These are phyloP conservation scores for Globisporangium canariense DNA, from an alignment of 352 stramenopile species.

Conservation along the genomic window DNA sequence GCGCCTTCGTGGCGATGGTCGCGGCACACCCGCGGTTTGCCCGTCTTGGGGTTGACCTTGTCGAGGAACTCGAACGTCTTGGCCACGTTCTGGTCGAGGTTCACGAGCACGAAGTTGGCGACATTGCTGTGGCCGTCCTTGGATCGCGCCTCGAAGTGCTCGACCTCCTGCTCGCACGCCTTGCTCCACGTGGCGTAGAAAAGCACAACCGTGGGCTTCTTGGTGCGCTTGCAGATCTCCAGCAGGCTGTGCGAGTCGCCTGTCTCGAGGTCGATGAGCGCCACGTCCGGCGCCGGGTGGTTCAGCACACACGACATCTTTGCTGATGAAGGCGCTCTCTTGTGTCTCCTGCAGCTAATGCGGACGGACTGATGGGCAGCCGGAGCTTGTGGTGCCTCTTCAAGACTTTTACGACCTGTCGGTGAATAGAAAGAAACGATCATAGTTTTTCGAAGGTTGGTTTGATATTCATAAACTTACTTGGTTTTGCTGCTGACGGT, in stretches of 20 bases:
- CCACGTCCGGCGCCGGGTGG: slow-evolving; percentile 39
- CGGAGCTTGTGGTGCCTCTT: not conserved
- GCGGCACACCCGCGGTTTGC: slow-evolving; percentile 44
- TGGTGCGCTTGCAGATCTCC: slow-evolving; percentile 30
- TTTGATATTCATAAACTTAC: not conserved
- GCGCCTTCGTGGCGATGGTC: slow-evolving; percentile 41
- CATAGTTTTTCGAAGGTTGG: not conserved
- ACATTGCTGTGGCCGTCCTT: slow-evolving; percentile 43
- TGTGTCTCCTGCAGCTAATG: not conserved
- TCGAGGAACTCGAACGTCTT: slow-evolving; percentile 49
- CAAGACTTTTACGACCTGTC: not conserved
- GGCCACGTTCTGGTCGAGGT: slow-evolving; percentile 54
- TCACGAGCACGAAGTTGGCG: slow-evolving; percentile 64
- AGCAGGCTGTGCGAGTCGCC: slow-evolving; percentile 33
- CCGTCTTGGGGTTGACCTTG: slow-evolving; percentile 30
- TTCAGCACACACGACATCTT: slow-evolving; percentile 54
- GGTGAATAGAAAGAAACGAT: slow-evolving; percentile 1
- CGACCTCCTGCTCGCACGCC: slow-evolving; percentile 45
- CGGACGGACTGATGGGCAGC: not conserved
- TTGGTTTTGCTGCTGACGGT: not conserved
- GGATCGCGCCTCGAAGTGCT: slow-evolving; percentile 53
- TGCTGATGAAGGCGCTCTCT: not conserved
- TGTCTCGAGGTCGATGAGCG: slow-evolving; percentile 50
- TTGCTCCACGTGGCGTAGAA: slow-evolving; percentile 71
- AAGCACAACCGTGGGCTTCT: slow-evolving; percentile 41